Evolutionary conservation across 2,329 filamentous ascomycete species (phyloP).

Genomic region (Lasiodiplodia gonubiensis): DNA sequence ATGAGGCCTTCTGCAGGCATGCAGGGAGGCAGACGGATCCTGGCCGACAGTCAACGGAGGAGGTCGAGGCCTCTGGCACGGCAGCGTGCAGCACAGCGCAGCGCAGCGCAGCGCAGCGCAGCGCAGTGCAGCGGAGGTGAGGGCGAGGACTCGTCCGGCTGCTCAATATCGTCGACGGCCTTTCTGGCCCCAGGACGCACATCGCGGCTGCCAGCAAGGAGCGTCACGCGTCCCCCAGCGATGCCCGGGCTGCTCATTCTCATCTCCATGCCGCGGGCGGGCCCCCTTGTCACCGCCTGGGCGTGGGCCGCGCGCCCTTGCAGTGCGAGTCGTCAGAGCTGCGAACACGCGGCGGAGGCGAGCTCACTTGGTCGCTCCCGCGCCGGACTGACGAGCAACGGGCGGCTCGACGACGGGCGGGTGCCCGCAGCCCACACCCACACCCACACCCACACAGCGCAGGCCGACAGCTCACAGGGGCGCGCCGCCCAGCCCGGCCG

Average conservation of each 20-base stretch:
- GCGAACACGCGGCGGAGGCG: constrained; percentile 2
- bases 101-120: background rate
- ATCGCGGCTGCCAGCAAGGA: constrained; percentile 1
- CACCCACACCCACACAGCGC: background rate
- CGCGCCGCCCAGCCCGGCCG: background rate
- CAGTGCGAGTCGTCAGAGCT: background rate
- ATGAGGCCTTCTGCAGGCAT: background rate
- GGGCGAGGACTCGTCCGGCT: constrained; percentile 11
- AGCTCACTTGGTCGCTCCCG: constrained; percentile 14
- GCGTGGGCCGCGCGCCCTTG: constrained; percentile 10
- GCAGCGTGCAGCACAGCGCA: background rate
- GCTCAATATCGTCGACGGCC: constrained; percentile 2
- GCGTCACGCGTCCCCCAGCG: constrained; percentile 11
- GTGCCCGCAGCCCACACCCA: background rate
- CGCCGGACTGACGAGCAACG: constrained; percentile 2
- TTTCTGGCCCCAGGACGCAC: constrained; percentile 14
- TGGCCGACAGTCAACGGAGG: too few relatives aligned
- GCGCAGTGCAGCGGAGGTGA: constrained; percentile 6
- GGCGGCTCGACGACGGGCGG: background rate
- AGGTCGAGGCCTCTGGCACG: background rate
- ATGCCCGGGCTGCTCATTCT: background rate
- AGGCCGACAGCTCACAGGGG: background rate
- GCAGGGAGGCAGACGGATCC: too few relatives aligned
- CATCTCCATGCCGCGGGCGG: background rate
- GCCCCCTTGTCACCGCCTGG: constrained; percentile 14